Conservation (phyloP, 768 basidiomycete genomes). For the Paxillus ammoniavirescens region DNA sequence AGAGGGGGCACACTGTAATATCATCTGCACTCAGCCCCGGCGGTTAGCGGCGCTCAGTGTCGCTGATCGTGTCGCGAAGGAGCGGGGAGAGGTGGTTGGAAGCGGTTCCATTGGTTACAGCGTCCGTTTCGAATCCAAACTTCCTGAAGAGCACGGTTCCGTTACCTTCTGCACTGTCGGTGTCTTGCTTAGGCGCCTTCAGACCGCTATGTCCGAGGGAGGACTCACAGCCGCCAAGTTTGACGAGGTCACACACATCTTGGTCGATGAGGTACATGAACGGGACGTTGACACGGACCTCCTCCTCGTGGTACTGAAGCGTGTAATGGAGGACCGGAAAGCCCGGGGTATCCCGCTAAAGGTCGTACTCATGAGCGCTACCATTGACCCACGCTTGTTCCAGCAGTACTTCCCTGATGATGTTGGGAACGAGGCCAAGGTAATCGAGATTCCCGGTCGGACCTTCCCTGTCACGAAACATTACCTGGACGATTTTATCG, state of each 20-base stretch:
- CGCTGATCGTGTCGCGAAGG: constrained; percentile 86
- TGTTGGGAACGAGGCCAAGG: constrained; percentile 55
- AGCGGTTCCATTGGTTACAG: constrained; percentile 78
- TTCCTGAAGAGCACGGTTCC: constrained; percentile 77
- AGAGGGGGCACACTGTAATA: constrained; percentile 83
- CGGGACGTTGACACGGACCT: constrained; percentile 93
- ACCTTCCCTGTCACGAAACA: constrained; percentile 83
- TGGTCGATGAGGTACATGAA: constrained; percentile 97
- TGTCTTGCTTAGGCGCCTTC: constrained; percentile 83
- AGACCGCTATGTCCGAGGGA: constrained; percentile 60
- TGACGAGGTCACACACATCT: constrained; percentile 82
- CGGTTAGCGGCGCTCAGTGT: constrained; percentile 90
- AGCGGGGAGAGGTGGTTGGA: constrained; percentile 75
- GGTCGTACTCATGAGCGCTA: constrained; percentile 93
- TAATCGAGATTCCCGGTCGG: constrained; percentile 86
- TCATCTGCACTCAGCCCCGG: constrained; percentile 92
- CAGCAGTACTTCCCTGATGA: constrained; percentile 80
- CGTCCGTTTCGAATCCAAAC: constrained; percentile 84
- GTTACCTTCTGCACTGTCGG: constrained; percentile 94
- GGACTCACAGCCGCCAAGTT: constrained; percentile 38
- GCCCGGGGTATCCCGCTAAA: constrained; percentile 72
- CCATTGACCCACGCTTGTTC: constrained; percentile 89
- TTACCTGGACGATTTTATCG: constrained; percentile 77
- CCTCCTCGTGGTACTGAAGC: constrained; percentile 84
- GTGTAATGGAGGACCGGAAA: constrained; percentile 72